Evolutionary conservation across 345 rosid species (phyloP).

Genomic region (Citrus medica): DNA sequence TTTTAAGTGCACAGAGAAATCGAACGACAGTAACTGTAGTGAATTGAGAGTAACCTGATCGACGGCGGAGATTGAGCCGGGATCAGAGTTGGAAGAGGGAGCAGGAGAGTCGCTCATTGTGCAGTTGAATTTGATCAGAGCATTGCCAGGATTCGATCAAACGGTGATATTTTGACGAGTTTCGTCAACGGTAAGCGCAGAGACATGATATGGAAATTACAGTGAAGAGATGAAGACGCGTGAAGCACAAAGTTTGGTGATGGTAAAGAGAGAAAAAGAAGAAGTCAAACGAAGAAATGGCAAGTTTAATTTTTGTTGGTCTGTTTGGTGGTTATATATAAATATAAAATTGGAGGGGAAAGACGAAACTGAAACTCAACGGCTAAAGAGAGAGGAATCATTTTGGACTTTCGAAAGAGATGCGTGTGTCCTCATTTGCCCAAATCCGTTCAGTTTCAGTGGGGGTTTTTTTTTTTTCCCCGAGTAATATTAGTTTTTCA

Average conservation of each 20-base stretch:
- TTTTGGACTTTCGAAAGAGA: background rate
- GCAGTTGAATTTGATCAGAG: constrained; percentile 6
- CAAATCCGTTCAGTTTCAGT: background rate
- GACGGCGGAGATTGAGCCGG: constrained; percentile 55
- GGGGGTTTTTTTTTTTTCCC: background rate
- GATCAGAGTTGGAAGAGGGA: constrained; percentile 57
- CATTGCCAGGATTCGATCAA: constrained; percentile 20
- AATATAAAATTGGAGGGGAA: background rate
- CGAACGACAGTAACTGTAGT: background rate
- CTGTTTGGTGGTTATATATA: background rate
- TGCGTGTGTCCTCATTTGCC: no score
- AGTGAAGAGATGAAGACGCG: constrained; percentile 5
- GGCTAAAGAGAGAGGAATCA: constrained; percentile 1
- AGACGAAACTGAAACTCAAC: constrained; percentile 3
- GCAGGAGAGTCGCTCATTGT: constrained; percentile 71
- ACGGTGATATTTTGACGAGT: background rate
- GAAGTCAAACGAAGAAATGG: background rate
- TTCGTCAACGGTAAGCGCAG: constrained; percentile 15
- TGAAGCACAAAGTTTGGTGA: constrained; percentile 1
- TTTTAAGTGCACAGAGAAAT: background rate
- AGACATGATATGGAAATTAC: background rate
- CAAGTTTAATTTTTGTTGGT: no score
- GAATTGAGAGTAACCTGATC: constrained; percentile 50
- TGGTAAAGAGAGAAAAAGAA: background rate
- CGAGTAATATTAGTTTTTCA: background rate